Percentiles rank a stretch among this genome's conserved stretches.
Conservation (phyloP, 2,329 filamentous ascomycete species). For the Trichoderma koningii region DNA sequence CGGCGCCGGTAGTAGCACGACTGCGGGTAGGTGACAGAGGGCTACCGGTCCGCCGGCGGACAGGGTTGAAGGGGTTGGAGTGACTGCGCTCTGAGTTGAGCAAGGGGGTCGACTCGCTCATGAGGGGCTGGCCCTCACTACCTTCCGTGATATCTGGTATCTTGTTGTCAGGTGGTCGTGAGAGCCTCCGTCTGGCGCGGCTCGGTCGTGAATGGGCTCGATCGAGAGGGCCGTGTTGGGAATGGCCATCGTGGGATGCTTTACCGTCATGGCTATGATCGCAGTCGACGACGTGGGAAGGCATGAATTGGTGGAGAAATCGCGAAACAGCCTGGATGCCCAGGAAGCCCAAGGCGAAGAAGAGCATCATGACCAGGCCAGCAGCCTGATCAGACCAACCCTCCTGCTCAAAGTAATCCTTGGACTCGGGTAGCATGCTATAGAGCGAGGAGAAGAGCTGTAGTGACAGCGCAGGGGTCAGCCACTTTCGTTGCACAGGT, state of each 20-base stretch:
- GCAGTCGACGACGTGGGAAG: conserved; percentile 79
- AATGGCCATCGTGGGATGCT: conserved; percentile 35
- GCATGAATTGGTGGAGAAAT: conserved; percentile 71
- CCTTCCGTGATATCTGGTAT: conserved; percentile 30
- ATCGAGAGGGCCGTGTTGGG: conserved; percentile 29
- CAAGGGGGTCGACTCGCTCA: conserved; percentile 53
- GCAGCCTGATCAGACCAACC: conserved; percentile 68
- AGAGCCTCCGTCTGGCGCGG: conserved; percentile 38
- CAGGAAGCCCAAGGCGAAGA: conserved; percentile 71
- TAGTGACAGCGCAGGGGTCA: neutral
- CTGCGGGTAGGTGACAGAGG: conserved; percentile 32
- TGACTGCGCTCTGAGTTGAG: conserved; percentile 39
- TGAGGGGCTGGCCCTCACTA: conserved; percentile 25
- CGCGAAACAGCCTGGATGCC: conserved; percentile 75
- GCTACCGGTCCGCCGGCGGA: conserved; percentile 35
- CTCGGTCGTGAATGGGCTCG: conserved; percentile 39
- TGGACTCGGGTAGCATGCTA: conserved; percentile 88
- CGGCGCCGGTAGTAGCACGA: conserved; percentile 36
- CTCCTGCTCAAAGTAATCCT: conserved; percentile 70
- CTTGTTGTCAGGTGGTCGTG: conserved; percentile 31
- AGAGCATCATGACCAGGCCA: conserved; percentile 67
- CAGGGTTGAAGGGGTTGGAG: conserved; percentile 34
- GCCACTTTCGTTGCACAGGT: neutral
- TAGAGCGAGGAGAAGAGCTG: conserved; percentile 90
- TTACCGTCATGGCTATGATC: conserved; percentile 70